Conservation (phyloP, 225 moss, liverwort and hornwort genomes). For the Rhytidiadelphus loreus region DNA sequence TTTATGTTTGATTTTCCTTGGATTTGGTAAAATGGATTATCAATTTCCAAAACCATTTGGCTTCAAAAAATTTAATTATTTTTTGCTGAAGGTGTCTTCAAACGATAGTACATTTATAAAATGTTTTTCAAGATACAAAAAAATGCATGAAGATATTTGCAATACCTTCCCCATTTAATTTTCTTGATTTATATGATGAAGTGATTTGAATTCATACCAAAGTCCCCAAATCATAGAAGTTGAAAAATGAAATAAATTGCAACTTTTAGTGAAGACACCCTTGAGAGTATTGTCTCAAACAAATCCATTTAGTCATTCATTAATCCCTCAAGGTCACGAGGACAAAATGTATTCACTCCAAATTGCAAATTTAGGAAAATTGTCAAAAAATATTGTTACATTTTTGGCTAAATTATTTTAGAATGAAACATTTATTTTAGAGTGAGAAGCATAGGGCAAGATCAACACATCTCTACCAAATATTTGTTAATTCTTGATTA, state of each 20-base stretch:
- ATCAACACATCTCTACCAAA: not conserved
- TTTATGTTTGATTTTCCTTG: no score
- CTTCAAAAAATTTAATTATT: no score
- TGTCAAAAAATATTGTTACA: not conserved
- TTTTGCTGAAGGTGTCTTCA: no score
- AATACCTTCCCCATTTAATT: no score
- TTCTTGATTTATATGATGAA: no score
- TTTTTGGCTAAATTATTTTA: not conserved
- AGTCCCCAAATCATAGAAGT: not conserved
- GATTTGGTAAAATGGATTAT: no score
- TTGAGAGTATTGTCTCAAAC: not conserved
- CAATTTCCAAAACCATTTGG: no score
- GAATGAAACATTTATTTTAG: not conserved
- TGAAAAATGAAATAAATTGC: not conserved
- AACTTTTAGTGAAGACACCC: not conserved
- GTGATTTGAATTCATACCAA: not conserved
- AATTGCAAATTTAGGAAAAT: not conserved
- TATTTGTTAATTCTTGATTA: no score
- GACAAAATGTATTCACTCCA: not conserved
- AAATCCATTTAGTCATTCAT: not conserved
- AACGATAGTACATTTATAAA: no score
- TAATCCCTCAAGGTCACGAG: not conserved
- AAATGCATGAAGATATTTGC: no score
- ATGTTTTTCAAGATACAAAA: no score
- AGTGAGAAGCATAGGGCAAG: accelerated